phyloP scores from a whole-genome alignment of 768 basidiomycete species.

The Cubamyces sp. region DNA sequence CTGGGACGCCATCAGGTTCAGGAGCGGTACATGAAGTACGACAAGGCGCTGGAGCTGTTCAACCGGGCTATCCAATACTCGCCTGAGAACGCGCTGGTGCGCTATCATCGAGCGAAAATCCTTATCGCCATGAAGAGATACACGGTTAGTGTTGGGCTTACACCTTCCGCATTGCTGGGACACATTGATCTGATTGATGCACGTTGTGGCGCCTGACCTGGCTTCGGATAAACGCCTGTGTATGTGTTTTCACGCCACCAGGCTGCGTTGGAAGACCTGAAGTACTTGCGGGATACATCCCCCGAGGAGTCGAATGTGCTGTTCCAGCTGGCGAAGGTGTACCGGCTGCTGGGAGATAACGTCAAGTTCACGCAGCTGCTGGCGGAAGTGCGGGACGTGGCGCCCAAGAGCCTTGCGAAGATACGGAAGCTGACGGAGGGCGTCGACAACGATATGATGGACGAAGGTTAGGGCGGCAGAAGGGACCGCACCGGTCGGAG shows the following conservation, averaged over 20 bases:
- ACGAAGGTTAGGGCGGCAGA: constrained; percentile 33
- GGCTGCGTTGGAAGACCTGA: constrained; percentile 82
- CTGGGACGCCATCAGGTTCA: constrained; percentile 60
- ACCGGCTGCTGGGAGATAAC: constrained; percentile 79
- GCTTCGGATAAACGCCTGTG: constrained; percentile 3
- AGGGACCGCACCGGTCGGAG: constrained; percentile 19
- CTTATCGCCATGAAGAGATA: constrained; percentile 84
- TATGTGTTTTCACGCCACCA: constrained; percentile 37
- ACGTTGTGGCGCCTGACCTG: constrained; percentile 22
- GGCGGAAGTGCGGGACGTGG: constrained; percentile 89
- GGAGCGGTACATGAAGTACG: constrained; percentile 81
- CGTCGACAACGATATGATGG: constrained; percentile 62
- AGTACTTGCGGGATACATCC: constrained; percentile 76
- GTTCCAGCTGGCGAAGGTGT: constrained; percentile 93
- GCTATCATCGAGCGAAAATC: constrained; percentile 93
- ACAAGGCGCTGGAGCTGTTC: constrained; percentile 77
- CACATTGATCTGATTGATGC: constrained; percentile 53
- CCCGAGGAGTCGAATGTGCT: constrained; percentile 97
- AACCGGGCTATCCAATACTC: constrained; percentile 78
- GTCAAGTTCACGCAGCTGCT: constrained; percentile 83
- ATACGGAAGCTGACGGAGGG: constrained; percentile 79
- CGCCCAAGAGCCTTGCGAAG: constrained; percentile 87
- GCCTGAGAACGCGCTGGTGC: constrained; percentile 89
- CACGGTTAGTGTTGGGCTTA: constrained; percentile 56
- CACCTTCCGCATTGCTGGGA: constrained; percentile 48